Evolutionary conservation across 73 alveolate genomes (phyloP), one percentile per base, ranked within the genome.

Genomic region (Paramecium sonneborni): DNA sequence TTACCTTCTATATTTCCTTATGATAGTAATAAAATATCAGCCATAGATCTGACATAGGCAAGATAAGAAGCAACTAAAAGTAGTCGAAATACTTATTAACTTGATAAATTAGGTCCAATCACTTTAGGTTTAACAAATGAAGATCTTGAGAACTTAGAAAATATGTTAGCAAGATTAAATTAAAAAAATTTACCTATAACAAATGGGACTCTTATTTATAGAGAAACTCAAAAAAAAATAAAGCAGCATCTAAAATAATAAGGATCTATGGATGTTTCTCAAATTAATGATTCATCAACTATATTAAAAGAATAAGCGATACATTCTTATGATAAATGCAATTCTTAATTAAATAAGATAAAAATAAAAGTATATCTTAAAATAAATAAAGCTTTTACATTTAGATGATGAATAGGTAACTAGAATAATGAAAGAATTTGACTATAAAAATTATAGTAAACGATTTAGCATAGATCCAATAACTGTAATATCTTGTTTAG

Each of bases 401-500:
- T 24, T 79, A 7, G 90, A 79, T 43, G 90, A 79, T 24, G 90
- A 79, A 46, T 46, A 79, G 24, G 55, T 79, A 0, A 24, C 9
- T 18, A 46, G 90, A 79, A 79, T 79, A 1, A 48, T 44, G 18
- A 79, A 79, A 24, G 90, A 79, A 79, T 79, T 79, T 24, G 90
- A 79, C 28, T 79, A 39, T 44, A 79, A 79, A 46, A 30, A 32
- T 41, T 79, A 79, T 79, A 62, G 76, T 41, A 79, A 79, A 44
- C 32, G 90, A 41, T 79, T 79, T n/a, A 79, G 26, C 15, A 79
- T 79, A 37, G 90, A 79, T 43, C 90, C 90, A 23, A 79, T 79
- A 14, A 79, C 90, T n/a, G 90, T 79, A 8, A 43, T 79, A 20
- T 38, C 90, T 2, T 41, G 90, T 46, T 46, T 79, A 43, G 69